Percentiles rank a stretch among this genome's conserved stretches.
These are phyloP conservation scores for Apiospora rasikravindrae DNA, from an alignment of 2,329 filamentous ascomycete genomes.

Conservation along the genomic window DNA sequence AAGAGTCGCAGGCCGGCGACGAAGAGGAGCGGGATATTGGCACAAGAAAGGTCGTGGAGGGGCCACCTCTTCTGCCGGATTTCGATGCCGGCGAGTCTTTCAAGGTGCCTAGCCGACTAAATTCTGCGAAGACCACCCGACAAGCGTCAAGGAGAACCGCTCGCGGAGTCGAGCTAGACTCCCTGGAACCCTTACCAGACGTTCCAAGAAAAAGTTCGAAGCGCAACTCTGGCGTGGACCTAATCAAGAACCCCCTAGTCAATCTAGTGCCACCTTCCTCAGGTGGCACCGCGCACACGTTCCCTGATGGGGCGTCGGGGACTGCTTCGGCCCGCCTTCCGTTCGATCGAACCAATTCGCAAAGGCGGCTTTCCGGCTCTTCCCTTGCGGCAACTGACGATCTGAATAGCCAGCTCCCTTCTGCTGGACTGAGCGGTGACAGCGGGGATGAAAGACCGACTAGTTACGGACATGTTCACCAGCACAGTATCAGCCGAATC, in stretches of 20 bases:
- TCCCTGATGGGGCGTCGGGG: conserved; percentile 10
- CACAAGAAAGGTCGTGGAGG: conserved; percentile 49
- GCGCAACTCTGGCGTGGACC: conserved; percentile 54
- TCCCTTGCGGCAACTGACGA: conserved; percentile 54
- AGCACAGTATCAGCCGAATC: conserved; percentile 61
- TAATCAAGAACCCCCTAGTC: conserved; percentile 44
- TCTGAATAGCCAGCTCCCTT: conserved; percentile 45
- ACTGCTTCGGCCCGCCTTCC: conserved; percentile 50
- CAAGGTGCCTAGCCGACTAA: conserved; percentile 66
- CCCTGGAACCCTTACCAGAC: conserved; percentile 50
- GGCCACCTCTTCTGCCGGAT: conserved; percentile 63
- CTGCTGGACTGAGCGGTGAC: conserved; percentile 32
- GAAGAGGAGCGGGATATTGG: conserved; percentile 44
- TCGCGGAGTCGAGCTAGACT: conserved; percentile 35
- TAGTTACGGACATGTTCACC: conserved; percentile 61
- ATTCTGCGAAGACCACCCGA: conserved; percentile 60
- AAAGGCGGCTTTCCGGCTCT: conserved; percentile 56
- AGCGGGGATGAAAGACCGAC: conserved; percentile 54
- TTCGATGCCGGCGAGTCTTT: conserved; percentile 65
- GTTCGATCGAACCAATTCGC: conserved; percentile 62
- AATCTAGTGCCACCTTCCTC: conserved; percentile 34
- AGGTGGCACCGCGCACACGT: background rate
- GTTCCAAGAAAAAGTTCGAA: conserved; percentile 78
- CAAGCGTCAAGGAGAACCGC: conserved; percentile 43
- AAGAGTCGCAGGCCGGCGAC: conserved; percentile 52